Evolutionary conservation across 139 green algal genomes (phyloP), one percentile per base, ranked within the genome.

Genomic region (Mesotaenium endlicherianum): DNA sequence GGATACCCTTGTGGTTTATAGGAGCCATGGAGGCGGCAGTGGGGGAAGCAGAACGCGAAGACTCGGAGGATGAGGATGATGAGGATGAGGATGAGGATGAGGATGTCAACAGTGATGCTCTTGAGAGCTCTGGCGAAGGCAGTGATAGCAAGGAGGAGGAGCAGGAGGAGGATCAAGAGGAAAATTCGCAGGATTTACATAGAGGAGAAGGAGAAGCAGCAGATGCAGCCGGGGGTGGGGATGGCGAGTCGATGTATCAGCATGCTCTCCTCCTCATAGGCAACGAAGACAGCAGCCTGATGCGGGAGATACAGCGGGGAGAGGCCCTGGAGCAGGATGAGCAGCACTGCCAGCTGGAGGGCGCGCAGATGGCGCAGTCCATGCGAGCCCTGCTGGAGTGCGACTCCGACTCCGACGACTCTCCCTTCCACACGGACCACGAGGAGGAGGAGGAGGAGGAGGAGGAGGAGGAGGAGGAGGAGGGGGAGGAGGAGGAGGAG

Each of bases 381-480:
- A n/a, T n/a, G n/a, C n/a, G n/a, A n/a, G n/a, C n/a, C n/a, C n/a
- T n/a, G n/a, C n/a, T n/a, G n/a, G n/a, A n/a, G n/a, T n/a, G n/a
- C n/a, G n/a, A n/a, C n/a, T n/a, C n/a, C n/a, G n/a, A n/a, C n/a
- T n/a, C n/a, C n/a, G n/a, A n/a, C n/a, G n/a, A n/a, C n/a, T n/a
- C n/a, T n/a, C n/a, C n/a, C n/a, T n/a, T n/a, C n/a, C n/a, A 64
- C 20, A 64, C 26, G 53, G 53, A 26, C 20, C 26, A 64, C 20
- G 53, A 64, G 53, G 53, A 26, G 26, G 50, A 26, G 26, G 50
- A 64, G 50, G 20, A 64, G 50, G 20, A 75, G 26, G 20, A 57
- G 30, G 67, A 75, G 67, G 20, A 72, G 67, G n/a, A 75, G 67
- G n/a, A 57, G 67, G 67, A 57, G 67, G 20, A 75, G 20, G 67